Evolutionary conservation across 2,329 filamentous ascomycete genomes (phyloP).

Genomic region (Penicillium brevicompactum): DNA sequence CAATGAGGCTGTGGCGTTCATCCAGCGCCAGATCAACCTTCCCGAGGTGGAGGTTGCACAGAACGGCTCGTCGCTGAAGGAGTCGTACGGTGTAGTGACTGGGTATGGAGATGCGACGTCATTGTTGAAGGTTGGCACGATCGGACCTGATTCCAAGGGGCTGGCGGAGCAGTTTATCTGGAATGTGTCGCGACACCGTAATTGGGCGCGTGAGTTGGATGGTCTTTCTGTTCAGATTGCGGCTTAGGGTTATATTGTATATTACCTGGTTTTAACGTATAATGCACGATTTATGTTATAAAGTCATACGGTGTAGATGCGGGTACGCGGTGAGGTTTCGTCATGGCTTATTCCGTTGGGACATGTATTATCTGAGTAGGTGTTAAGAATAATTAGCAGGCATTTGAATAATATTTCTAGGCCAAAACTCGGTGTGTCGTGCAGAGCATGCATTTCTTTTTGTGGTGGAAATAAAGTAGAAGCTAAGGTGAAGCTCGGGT

Average conservation of each 20-base stretch:
- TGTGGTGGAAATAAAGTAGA: too few relatives aligned
- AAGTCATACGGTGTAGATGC: not conserved
- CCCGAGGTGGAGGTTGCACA: slow-evolving; percentile 30
- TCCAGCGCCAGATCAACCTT: slow-evolving; percentile 31
- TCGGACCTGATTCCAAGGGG: slow-evolving; percentile 65
- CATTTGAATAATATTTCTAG: too few relatives aligned
- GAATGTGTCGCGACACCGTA: slow-evolving; percentile 70
- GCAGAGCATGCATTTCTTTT: too few relatives aligned
- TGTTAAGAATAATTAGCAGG: too few relatives aligned
- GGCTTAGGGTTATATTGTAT: slow-evolving; percentile 54
- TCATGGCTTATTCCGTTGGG: not conserved
- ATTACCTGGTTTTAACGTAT: not conserved
- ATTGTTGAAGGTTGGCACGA: slow-evolving; percentile 45
- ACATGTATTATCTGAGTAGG: not conserved
- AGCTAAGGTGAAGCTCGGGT: too few relatives aligned
- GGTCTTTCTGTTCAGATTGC: slow-evolving; percentile 69
- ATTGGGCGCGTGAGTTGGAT: slow-evolving; percentile 74
- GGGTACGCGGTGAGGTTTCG: not conserved
- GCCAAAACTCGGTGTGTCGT: too few relatives aligned
- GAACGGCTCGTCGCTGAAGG: slow-evolving; percentile 17
- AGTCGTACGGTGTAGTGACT: slow-evolving; percentile 41
- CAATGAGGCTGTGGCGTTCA: slow-evolving; percentile 48
- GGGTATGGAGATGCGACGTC: slow-evolving; percentile 27
- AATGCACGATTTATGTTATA: not conserved
- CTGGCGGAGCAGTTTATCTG: slow-evolving; percentile 72